Evolutionary conservation across 163 green algal genomes (phyloP).

Genomic region (Scenedesmus sp.): DNA sequence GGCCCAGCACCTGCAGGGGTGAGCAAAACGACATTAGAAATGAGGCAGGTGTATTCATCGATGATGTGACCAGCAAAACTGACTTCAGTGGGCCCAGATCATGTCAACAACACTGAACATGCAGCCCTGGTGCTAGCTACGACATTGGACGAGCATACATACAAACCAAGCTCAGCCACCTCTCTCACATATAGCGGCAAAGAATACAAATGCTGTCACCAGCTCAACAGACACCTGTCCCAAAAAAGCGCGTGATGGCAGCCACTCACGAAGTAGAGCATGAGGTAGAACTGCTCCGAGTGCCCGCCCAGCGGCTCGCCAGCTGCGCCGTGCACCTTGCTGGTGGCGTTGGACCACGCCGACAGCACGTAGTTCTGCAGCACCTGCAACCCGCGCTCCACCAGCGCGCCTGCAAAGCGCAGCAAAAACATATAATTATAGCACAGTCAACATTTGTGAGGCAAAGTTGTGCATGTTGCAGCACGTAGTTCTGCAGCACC

Average conservation of each 20-base stretch:
- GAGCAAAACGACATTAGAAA: no score
- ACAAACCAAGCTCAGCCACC: no score
- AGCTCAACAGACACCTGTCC: no score
- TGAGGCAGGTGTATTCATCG: no score
- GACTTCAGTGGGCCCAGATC: no score
- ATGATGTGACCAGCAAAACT: no score
- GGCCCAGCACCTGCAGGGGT: conserved; percentile 61
- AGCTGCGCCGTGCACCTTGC: conserved; percentile 1
- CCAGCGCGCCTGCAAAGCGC: conserved; percentile 48
- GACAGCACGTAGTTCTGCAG: conserved; percentile 88
- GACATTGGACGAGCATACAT: background rate
- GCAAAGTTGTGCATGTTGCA: background rate
- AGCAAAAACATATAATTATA: no score
- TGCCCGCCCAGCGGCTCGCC: background rate
- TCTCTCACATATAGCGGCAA: conserved; percentile 47
- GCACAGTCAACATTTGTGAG: background rate
- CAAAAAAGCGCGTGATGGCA: background rate
- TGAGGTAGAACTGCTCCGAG: conserved; percentile 16
- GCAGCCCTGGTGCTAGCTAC: no score
- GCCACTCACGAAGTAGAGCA: conserved; percentile 3
- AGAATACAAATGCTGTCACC: background rate
- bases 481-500: no score
- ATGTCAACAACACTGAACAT: conserved; percentile 71
- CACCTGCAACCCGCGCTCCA: conserved; percentile 82
- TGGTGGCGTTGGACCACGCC: conserved; percentile 75